Evolutionary conservation across 345 rosid species (phyloP), one percentile per base, ranked within the genome.

Genomic region (Salix dunnii): DNA sequence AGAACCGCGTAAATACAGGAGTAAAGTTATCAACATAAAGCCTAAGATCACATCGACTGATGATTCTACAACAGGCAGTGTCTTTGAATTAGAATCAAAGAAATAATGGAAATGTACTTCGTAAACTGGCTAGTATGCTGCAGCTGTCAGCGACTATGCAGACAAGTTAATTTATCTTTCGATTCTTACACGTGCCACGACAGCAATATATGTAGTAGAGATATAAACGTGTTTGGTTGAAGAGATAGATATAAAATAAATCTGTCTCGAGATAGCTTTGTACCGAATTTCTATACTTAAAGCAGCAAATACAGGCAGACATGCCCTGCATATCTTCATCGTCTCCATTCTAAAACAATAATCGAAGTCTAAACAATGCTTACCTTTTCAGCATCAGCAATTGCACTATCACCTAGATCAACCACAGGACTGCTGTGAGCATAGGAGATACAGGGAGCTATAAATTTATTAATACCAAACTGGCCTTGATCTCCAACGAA

Each of bases 361-460:
- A 40, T 40, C 43, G 12, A 40, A 10, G 13, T 11, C 13, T 40
- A 3, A 12, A 43, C 25, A 20, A 38, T 67, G 42, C 73, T 38
- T 42, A 87, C 93, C 89, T 85, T 88, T 71, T 79, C 67, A 33
- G 80, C 82, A 76, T 71, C 80, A 70, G 21, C 58, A 17, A 20
- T 0, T 51, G 58, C 58, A 51, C 2, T 3, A 1, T 51, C 23
- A 51, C 58, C 58, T 51, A 6, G 21, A 1, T 85, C 88, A 6
- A 16, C 55, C 8, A 40, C 1, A 72, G 87, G 89, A 8, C 87
- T 9, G 74, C 78, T 84, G 68, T 51, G 7, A 5, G 90, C 84
- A 65, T 85, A 88, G 80, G 85, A 92, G 64, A 94, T 85, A 67
- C 92, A 92, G 23, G 97, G 98, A 55, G 98, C 87, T 5, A 88